These are phyloP conservation scores for Antrodiella citrinella DNA, from an alignment of 768 basidiomycete species.

Conservation along the genomic window DNA sequence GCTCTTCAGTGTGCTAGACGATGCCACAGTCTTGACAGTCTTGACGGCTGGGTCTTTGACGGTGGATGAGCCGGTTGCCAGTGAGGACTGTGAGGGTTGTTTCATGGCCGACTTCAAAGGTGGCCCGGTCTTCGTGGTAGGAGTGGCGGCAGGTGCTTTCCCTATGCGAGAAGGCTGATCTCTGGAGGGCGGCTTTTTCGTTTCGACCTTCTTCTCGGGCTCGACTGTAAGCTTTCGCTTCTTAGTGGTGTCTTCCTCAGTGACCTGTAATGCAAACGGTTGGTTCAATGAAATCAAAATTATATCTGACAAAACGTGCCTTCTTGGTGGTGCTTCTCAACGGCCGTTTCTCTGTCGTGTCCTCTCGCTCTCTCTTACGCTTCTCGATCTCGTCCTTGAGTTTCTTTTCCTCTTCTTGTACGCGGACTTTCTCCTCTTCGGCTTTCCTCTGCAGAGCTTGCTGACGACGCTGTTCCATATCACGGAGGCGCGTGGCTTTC, in stretches of 20 bases:
- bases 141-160: constrained; percentile 21
- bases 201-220: constrained; percentile 44
- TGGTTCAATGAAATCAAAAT: too few species aligned
- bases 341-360: constrained; percentile 61
- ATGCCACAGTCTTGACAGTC: constrained; percentile 15
- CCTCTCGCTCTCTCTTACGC: constrained; percentile 77
- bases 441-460: constrained; percentile 63
- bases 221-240: constrained; percentile 59
- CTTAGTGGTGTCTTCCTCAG: constrained; percentile 61
- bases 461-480: constrained; percentile 79
- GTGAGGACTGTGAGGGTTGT: constrained; percentile 20
- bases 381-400: constrained; percentile 67
- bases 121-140: constrained; percentile 6
- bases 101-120: constrained; percentile 34
- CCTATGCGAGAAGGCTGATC: constrained; percentile 26
- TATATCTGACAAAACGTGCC: constrained; percentile 26
- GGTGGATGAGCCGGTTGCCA: constrained; percentile 6
- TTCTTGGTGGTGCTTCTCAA: constrained; percentile 50
- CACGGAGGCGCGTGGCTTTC: constrained; percentile 63
- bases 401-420: constrained; percentile 62
- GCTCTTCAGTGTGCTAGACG: constrained; percentile 27
- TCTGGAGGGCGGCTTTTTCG: constrained; percentile 47
- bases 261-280: constrained; percentile 22
- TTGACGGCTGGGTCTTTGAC: constrained; percentile 10
- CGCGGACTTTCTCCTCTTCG: constrained; percentile 63